Base-by-base conservation (phyloP, 495 filamentous ascomycete genomes). In the Aspergillus panamensis region DNA sequence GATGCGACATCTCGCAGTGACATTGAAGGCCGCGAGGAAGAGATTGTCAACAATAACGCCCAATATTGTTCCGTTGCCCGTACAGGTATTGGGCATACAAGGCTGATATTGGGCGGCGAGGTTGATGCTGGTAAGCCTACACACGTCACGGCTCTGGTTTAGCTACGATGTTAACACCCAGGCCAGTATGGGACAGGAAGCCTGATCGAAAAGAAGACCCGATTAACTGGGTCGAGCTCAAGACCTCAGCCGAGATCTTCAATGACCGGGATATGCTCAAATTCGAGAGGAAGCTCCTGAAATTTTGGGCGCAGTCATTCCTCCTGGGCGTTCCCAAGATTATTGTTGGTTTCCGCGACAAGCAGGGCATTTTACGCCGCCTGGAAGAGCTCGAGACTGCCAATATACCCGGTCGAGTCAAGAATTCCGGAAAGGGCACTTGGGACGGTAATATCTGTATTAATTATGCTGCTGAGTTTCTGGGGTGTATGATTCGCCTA, bases 301-400 rank as follows among this genome's bases (percentile, higher is more conserved):
- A 92, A 58, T 96, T 90, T 74, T 99, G 94, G 94, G 87, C 91
- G 16, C 94, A 99, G 62, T 96, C 91, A 1, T 99, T 96, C 66
- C 79, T 99, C 0, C 83, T 99, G 1, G 93, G 92, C 7, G 91
- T 97, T 2, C 90, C 90, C 0, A 94, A 86, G 66, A 89, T 99
- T 51, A 86, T 96, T 17, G 89, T 97, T 3, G 94, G 94, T 1
- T 96, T 93, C 65, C 86, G 95, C 17, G 84, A 81, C 20, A 80
- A 80, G 43, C 67, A 87, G 55, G 95, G 95, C 6, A 84, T 89
- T 45, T 77, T 97, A 35, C 73, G 76, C 39, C 77, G 79, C 20
- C 55, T 93, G 2, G 80, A 92, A 65, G 90, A 96, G 66, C 78
- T 95, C 6, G 84, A 91, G 59, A 96, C 92, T 2, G 77, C 78